Evolutionary conservation across 192 early-diverging fungal species (phyloP).

Genomic region (Glomus cerebriforme): DNA sequence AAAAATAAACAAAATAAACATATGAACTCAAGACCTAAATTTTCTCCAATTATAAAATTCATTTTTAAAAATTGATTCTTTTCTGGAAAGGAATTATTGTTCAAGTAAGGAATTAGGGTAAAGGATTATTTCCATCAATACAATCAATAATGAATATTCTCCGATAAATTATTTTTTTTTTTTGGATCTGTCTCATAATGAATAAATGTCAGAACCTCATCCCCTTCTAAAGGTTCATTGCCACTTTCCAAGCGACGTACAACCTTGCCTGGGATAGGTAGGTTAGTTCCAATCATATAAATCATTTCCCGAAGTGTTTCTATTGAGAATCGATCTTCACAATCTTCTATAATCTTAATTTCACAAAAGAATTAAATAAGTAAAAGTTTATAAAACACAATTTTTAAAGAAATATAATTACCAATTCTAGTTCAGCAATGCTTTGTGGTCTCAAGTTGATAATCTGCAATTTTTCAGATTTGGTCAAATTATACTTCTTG

Average conservation of each 20-base stretch:
- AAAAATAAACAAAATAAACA: too few species aligned
- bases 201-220: constrained; percentile 12
- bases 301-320: constrained; percentile 9
- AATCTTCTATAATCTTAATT: constrained; percentile 31
- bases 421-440: constrained; percentile 17
- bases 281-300: neutral
- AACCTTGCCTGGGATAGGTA: constrained; percentile 14
- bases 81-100: too few species aligned
- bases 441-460: constrained; percentile 24
- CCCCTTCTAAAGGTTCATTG: neutral
- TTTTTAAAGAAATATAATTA: neutral
- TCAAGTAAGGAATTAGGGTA: too few species aligned
- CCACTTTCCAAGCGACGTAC: constrained; percentile 18
- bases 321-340: constrained; percentile 9
- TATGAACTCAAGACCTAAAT: too few species aligned
- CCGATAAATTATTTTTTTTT: too few species aligned
- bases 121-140: too few species aligned
- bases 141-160: too few species aligned
- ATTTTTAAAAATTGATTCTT: too few species aligned
- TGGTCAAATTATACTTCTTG: constrained; percentile 17
- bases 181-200: constrained; percentile 12
- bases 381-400: neutral
- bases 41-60: too few species aligned
- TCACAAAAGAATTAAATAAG: neutral
- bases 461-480: constrained; percentile 23